Evolutionary conservation across 1,284 basidiomycete species (phyloP).

Genomic region (Austroboletus novae-zelandiae): DNA sequence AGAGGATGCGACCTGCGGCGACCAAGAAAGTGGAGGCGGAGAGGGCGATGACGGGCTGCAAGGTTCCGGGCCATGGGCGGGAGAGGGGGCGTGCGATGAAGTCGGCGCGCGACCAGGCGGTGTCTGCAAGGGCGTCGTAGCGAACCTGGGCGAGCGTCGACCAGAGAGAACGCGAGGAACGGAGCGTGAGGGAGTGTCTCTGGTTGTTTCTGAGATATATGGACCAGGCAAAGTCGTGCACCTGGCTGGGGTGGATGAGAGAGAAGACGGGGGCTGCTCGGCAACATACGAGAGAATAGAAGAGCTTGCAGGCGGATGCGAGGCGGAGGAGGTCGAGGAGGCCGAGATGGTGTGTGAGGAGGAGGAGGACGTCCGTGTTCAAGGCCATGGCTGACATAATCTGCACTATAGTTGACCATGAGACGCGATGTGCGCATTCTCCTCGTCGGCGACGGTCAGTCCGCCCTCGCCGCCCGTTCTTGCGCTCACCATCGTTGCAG

Average conservation of each 20-base stretch:
- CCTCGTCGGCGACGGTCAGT: constrained; percentile 87
- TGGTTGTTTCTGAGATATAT: constrained; percentile 47
- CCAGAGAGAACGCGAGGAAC: constrained; percentile 47
- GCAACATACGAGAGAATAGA: constrained; percentile 49
- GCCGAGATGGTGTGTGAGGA: constrained; percentile 48
- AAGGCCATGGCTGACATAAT: constrained; percentile 26
- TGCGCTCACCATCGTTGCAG: constrained; percentile 38
- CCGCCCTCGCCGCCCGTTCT: constrained; percentile 7
- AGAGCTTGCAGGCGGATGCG: constrained; percentile 42
- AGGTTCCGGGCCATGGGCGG: constrained; percentile 57
- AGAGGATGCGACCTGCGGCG: constrained; percentile 57
- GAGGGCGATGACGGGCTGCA: constrained; percentile 59
- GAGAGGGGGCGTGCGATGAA: constrained; percentile 70
- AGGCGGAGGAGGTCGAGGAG: constrained; percentile 47
- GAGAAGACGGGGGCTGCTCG: neutral
- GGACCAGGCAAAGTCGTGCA: constrained; percentile 61
- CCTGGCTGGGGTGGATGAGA: constrained; percentile 37
- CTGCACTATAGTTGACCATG: constrained; percentile 43
- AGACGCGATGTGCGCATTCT: constrained; percentile 89
- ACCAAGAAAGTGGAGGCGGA: constrained; percentile 57
- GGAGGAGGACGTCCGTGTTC: constrained; percentile 58
- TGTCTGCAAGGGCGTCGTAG: constrained; percentile 54
- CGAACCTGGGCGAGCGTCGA: constrained; percentile 43
- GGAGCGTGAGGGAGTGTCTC: constrained; percentile 53
- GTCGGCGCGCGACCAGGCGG: constrained; percentile 48